Percentiles rank a stretch among this genome's conserved stretches.
phyloP scores from a whole-genome alignment of 2,329 filamentous ascomycete genomes.

The Cladosporium oxysporum region DNA sequence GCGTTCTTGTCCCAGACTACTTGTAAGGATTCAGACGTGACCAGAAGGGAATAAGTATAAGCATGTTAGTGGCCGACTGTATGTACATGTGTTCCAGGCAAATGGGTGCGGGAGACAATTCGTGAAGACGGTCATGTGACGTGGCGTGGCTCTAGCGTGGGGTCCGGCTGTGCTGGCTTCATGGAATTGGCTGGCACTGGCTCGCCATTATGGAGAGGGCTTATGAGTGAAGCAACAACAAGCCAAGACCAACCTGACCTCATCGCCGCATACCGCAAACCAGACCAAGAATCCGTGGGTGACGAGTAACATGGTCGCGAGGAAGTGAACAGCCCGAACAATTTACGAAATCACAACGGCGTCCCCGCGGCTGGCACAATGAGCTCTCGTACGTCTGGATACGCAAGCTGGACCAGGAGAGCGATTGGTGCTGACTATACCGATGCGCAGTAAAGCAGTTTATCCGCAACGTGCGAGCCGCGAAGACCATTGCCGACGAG shows the following conservation, averaged over 20 bases:
- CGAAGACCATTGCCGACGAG: conserved; percentile 98
- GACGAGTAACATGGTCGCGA: conserved; percentile 1
- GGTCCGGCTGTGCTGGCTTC: conserved; percentile 1
- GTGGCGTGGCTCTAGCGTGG: neutral
- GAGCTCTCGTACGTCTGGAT: conserved; percentile 20
- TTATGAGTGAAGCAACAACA: conserved; percentile 5
- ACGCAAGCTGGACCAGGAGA: conserved; percentile 5
- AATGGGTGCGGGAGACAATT: too few species aligned
- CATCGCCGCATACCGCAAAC: conserved; percentile 7
- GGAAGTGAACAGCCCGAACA: neutral
- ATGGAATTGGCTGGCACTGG: neutral
- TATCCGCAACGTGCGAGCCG: conserved; percentile 96
- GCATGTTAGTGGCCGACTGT: neutral
- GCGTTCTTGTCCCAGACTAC: neutral
- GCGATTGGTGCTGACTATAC: conserved; percentile 4
- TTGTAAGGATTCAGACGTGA: neutral
- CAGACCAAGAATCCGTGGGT: neutral
- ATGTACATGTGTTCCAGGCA: too few species aligned
- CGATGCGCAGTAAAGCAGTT: conserved; percentile 85
- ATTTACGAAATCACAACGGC: neutral
- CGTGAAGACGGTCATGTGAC: neutral
- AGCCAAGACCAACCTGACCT: conserved; percentile 17
- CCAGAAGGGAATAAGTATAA: neutral
- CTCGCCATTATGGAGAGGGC: conserved; percentile 3
- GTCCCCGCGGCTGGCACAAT: conserved; percentile 21